A percentile compares a stretch with the other conserved stretches of the same genome.
These are phyloP conservation scores for Mercurialis annua DNA, from an alignment of 345 rosid species.

Conservation along the genomic window DNA sequence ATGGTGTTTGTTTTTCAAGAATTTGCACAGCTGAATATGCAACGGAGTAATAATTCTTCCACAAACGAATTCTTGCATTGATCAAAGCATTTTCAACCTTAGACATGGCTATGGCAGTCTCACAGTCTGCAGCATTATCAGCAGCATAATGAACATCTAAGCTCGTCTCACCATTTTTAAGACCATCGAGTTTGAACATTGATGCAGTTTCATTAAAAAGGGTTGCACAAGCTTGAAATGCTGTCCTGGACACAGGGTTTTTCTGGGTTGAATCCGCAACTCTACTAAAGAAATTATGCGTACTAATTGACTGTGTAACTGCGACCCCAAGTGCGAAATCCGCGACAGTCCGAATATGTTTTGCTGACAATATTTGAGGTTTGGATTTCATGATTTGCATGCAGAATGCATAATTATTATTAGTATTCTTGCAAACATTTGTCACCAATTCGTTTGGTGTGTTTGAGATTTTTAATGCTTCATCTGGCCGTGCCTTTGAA, in stretches of 20 bases:
- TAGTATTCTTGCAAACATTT: constrained; percentile 1
- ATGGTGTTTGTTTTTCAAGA: not conserved
- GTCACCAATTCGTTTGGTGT: not conserved
- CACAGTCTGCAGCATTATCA: constrained; percentile 7
- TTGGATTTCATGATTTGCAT: not conserved
- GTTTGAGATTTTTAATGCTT: not conserved
- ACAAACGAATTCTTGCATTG: not conserved
- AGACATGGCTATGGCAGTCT: not conserved
- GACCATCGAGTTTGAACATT: not conserved
- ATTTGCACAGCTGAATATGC: not conserved
- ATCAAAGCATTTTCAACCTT: not conserved
- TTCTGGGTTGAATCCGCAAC: not conserved
- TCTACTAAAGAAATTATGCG: not conserved
- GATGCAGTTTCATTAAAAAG: not conserved
- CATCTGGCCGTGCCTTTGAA: not conserved
- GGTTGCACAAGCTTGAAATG: constrained; percentile 3
- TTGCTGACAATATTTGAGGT: not conserved
- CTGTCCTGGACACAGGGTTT: not conserved
- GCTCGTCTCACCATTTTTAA: constrained; percentile 1
- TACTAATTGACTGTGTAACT: not conserved
- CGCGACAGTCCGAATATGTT: not conserved
- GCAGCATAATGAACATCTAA: constrained; percentile 26
- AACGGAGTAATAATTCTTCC: constrained; percentile 8
- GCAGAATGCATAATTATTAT: constrained; percentile 10
- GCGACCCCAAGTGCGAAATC: not conserved